A percentile compares a stretch with the other conserved stretches of the same genome.
Evolutionary conservation across 352 stramenopile genomes (phyloP).

Genomic region (Phytophthora citricola): DNA sequence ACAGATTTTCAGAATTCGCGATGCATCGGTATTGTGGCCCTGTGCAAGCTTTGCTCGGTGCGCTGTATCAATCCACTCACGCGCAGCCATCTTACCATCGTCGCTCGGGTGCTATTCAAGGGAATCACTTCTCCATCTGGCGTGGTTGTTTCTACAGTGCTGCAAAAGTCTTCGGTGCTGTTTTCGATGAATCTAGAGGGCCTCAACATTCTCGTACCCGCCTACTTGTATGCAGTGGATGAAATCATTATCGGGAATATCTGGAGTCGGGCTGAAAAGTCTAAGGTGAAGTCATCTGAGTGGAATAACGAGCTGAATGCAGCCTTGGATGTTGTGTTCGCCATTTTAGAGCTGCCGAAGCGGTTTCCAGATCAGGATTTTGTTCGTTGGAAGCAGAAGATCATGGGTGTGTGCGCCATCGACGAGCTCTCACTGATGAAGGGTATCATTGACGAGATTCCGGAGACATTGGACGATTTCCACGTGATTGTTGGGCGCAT

Average conservation of each 20-base stretch:
- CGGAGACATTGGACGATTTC: slow-evolving; percentile 71
- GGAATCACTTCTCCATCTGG: slow-evolving; percentile 77
- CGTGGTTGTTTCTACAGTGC: slow-evolving; percentile 80
- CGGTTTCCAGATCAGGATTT: slow-evolving; percentile 80
- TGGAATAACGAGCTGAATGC: slow-evolving; percentile 87
- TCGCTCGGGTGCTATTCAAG: slow-evolving; percentile 76
- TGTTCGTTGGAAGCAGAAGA: slow-evolving; percentile 81
- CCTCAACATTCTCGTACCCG: slow-evolving; percentile 79
- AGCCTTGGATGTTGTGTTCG: slow-evolving; percentile 79
- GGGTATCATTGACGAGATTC: slow-evolving; percentile 72
- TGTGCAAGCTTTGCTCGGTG: slow-evolving; percentile 82
- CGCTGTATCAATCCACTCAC: slow-evolving; percentile 70
- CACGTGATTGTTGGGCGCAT: slow-evolving; percentile 77
- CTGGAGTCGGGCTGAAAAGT: slow-evolving; percentile 70
- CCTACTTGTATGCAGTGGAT: slow-evolving; percentile 84
- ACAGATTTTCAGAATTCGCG: slow-evolving; percentile 79
- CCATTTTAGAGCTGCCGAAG: slow-evolving; percentile 74
- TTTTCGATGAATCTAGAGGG: slow-evolving; percentile 85
- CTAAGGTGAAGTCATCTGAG: slow-evolving; percentile 73
- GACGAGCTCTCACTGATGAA: slow-evolving; percentile 43
- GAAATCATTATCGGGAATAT: slow-evolving; percentile 87
- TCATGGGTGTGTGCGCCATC: slow-evolving; percentile 52
- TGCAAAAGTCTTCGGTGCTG: slow-evolving; percentile 75
- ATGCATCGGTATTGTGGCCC: slow-evolving; percentile 77
- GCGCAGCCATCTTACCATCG: slow-evolving; percentile 64